Evolutionary conservation across 768 basidiomycete genomes (phyloP).

Genomic region (Russula emetica): DNA sequence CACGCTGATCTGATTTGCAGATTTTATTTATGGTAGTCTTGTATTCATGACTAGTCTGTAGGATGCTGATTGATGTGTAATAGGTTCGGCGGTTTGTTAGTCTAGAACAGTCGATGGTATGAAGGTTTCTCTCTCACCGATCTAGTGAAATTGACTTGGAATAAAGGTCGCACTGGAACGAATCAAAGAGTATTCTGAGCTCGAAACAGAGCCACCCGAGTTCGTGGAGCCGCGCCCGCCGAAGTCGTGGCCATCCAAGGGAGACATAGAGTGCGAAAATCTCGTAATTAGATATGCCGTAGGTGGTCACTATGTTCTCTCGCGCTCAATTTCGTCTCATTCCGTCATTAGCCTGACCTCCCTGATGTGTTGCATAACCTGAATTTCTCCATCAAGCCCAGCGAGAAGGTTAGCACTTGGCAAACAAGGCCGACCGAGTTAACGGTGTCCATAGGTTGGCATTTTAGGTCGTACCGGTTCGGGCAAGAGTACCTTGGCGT

Average conservation of each 20-base stretch:
- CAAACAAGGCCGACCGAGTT: background rate
- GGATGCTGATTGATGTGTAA: slow-evolving; percentile 13
- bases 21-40: slow-evolving; percentile 37
- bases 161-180: slow-evolving; percentile 76
- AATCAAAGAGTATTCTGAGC: slow-evolving; percentile 85
- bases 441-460: slow-evolving; percentile 45
- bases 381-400: slow-evolving; percentile 65
- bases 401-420: slow-evolving; percentile 61
- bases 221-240: slow-evolving; percentile 83
- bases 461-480: slow-evolving; percentile 63
- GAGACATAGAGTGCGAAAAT: slow-evolving; percentile 65
- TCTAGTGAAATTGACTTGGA: slow-evolving; percentile 1
- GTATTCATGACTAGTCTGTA: background rate
- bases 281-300: slow-evolving; percentile 78
- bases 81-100: slow-evolving; percentile 77
- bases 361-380: slow-evolving; percentile 81
- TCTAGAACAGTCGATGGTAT: slow-evolving; percentile 88
- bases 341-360: slow-evolving; percentile 60
- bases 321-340: slow-evolving; percentile 19
- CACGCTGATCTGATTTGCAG: slow-evolving; percentile 29
- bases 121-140: slow-evolving; percentile 7
- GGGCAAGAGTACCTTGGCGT: slow-evolving; percentile 76
- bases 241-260: slow-evolving; percentile 70
- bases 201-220: slow-evolving; percentile 74
- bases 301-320: slow-evolving; percentile 31